phyloP scores from a whole-genome alignment of 768 basidiomycete genomes.

The Serendipita sp. region DNA sequence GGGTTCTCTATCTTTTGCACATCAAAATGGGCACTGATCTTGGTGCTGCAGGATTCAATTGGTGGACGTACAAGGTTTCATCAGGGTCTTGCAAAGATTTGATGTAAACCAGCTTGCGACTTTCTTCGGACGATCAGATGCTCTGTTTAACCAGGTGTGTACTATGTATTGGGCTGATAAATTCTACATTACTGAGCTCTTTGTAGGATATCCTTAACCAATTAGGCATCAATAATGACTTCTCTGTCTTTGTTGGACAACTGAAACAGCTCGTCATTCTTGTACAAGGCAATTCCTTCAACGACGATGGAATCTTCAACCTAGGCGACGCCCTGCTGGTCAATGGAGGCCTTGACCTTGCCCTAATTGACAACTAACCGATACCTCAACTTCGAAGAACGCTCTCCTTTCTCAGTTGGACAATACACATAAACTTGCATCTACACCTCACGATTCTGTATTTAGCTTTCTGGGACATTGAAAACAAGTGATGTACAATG shows the following conservation, averaged over 20 bases:
- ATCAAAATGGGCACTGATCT: not conserved
- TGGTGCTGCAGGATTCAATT: not conserved
- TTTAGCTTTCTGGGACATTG: too few species aligned
- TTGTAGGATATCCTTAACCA: not conserved
- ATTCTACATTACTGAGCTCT: not conserved
- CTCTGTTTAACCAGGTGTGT: slow-evolving; percentile 3
- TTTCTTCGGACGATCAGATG: slow-evolving; percentile 1
- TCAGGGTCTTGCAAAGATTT: not conserved
- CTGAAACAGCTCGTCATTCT: not conserved
- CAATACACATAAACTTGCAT: too few species aligned
- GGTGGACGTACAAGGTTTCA: not conserved
- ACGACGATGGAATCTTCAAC: not conserved
- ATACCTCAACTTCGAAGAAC: too few species aligned
- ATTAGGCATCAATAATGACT: not conserved
- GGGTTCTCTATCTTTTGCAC: not conserved
- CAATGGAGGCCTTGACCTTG: not conserved
- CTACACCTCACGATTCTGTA: too few species aligned
- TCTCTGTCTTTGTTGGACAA: not conserved
- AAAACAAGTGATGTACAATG: too few species aligned
- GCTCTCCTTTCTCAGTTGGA: too few species aligned
- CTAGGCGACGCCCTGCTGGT: not conserved
- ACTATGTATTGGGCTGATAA: too few species aligned
- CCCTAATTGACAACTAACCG: not conserved
- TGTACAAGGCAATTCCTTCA: not conserved
- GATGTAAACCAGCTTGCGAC: not conserved